A percentile compares a stretch with the other conserved stretches of the same genome.
phyloP scores from a whole-genome alignment of 257 asterid genomes.

The Plantago major region DNA sequence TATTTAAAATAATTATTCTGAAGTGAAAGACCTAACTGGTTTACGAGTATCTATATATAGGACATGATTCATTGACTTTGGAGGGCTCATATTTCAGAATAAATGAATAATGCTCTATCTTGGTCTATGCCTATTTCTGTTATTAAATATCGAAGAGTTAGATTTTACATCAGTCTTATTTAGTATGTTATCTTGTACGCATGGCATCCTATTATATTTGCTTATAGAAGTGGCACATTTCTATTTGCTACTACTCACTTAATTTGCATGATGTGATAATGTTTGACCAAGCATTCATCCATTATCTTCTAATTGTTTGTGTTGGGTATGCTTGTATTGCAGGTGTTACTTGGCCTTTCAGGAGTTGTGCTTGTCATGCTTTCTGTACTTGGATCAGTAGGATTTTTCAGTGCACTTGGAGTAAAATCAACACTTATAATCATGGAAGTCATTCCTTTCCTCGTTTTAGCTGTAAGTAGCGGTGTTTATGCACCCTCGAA shows the following conservation, averaged over 20 bases:
- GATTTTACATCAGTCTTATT: no score
- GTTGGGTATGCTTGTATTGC: constrained; percentile 19
- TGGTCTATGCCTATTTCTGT: no score
- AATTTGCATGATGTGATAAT: neutral
- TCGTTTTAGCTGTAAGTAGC: constrained; percentile 91
- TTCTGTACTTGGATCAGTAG: constrained; percentile 97
- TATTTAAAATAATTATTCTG: no score
- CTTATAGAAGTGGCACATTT: neutral
- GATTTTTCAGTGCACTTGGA: constrained; percentile 93
- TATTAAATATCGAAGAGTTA: no score
- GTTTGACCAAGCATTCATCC: neutral
- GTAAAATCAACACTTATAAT: constrained; percentile 94
- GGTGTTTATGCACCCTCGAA: constrained; percentile 17
- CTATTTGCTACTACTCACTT: neutral
- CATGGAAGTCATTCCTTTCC: constrained; percentile 99
- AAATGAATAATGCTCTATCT: no score
- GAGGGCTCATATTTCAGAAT: no score
- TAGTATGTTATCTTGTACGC: no score
- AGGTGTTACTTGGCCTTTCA: constrained; percentile 94
- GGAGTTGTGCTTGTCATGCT: constrained; percentile 96
- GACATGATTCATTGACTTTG: no score
- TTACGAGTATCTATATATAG: no score
- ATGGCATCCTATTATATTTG: neutral
- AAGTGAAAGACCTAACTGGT: no score
- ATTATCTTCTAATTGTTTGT: neutral